Percentiles rank a stretch among this genome's conserved stretches.
Evolutionary conservation across 257 asterid genomes (phyloP).

Genomic region (Solanum dulcamara): DNA sequence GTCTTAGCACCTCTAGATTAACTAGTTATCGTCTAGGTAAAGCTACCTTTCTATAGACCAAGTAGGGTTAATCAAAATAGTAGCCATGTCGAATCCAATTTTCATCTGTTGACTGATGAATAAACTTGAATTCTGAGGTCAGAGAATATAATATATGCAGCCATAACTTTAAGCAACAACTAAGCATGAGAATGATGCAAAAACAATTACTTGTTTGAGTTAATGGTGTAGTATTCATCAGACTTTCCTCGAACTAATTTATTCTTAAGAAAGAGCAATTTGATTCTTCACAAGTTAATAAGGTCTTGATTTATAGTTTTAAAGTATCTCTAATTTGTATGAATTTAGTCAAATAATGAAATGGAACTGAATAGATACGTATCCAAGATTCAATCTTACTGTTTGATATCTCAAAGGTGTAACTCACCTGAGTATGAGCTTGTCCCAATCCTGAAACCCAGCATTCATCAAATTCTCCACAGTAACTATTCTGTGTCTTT

Average conservation of each 20-base stretch:
- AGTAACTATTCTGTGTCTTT: constrained; percentile 46
- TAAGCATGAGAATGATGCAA: not conserved
- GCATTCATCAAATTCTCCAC: constrained; percentile 47
- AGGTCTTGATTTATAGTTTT: not conserved
- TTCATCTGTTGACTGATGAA: not conserved
- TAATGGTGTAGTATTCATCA: not conserved
- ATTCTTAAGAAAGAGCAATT: not conserved
- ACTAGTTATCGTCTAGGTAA: not conserved
- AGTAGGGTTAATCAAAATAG: not conserved
- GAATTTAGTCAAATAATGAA: not conserved
- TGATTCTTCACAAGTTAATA: not conserved
- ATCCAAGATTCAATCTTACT: not conserved
- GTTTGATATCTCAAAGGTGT: not conserved
- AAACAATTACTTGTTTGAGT: not conserved
- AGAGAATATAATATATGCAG: not conserved
- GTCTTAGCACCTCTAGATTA: not conserved
- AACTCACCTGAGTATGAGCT: constrained; percentile 63
- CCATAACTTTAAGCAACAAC: not conserved
- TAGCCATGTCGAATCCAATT: not conserved
- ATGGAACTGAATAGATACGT: not conserved
- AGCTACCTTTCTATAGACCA: not conserved
- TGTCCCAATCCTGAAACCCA: constrained; percentile 64
- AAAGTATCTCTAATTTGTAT: not conserved
- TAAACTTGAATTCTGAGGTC: not conserved
- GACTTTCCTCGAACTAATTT: not conserved